Base-by-base conservation (phyloP, 2,329 filamentous ascomycete genomes). In the Furcasterigmium furcatum region DNA sequence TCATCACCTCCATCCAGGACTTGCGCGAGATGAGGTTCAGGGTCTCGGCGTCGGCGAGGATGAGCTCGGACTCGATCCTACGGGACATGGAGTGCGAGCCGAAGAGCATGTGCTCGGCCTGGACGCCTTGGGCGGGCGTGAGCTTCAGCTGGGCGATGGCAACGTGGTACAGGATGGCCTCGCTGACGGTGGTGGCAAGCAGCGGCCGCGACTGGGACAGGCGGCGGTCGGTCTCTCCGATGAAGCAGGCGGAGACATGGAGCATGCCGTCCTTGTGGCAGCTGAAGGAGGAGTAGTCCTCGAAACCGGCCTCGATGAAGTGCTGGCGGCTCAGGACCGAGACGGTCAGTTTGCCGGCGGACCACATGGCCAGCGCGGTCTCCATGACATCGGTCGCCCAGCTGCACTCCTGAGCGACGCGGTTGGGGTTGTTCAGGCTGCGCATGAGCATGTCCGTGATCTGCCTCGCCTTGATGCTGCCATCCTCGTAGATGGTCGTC, bases 141-240 rank as follows among this genome's bases (percentile, higher is more conserved):
- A 63, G 49, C 5, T 53, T 47, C 19, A 64, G 49, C 18, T 58
- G 52, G 4, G 57, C 55, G 9, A 61, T 55, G 4, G 62, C 56
- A 5, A 58, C 56, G 43, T 67, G 64, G 46, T 66, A 64, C 4
- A 68, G 47, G n/a, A 66, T 53, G 5, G 57, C 58, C 47, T 67
- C 65, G 5, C 62, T 50, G 12, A 53, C 38, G 16, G 59, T 46
- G 13, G 45, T 48, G 4, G 50, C 49, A n/a, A 56, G 44, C 3
- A 60, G 50, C 8, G 54, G 51, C 32, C 58, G 50, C 60, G 60
- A 62, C 0, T 57, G 52, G 1, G 55, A 39, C 14, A 52, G 35
- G 2, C 45, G 51, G 9, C 58, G 44, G 38, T 64, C 60, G 4
- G 54, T 46, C 13, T 58, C 52, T 2, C 57, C 52, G 13, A 63